Evolutionary conservation across 2,329 filamentous ascomycete genomes (phyloP), one percentile per base, ranked within the genome.

Genomic region (Pseudogymnoascus sp.): DNA sequence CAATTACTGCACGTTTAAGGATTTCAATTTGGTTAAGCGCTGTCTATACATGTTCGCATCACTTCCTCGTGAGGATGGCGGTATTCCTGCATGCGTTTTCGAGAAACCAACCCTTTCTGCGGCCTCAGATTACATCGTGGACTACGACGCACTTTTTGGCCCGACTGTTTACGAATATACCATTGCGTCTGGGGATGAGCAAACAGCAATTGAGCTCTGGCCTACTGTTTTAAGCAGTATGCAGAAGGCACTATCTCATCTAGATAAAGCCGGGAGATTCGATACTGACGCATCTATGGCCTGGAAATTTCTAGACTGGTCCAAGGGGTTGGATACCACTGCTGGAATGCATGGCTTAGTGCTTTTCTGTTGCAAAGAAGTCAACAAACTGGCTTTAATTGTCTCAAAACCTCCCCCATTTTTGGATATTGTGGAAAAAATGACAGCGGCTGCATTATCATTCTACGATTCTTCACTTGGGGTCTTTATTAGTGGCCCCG

Each of bases 31-130:
- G 13, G 72, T 74, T 24, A 75, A 75, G 64, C 64, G 73, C n/a
- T 75, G 73, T 65, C 66, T 76, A 40, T 75, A 73, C 62, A 66
- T 74, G 53, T 76, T 76, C 44, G 73, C 74, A 6, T 73, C 72
- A 11, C 66, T 75, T 1, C 64, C 71, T 2, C 68, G 73, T 29
- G 68, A 70, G 10, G 73, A 75, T 65, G 70, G 67, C 11, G 71
- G 70, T n/a, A 62, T 75, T 11, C 72, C 73, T 1, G 74, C 74
- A 1, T 75, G 72, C 62, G 38, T 75, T 13, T 74, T 75, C 61
- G 74, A 75, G 64, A 70, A 72, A 50, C 72, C 72, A 8, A 68
- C 64, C 19, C 66, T 75, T 4, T 63, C 67, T 4, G 65, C 72
- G 0, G 71, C 72, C 0, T 67, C 71, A 2, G 74, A 75, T 53